Base-by-base conservation (phyloP, 305 asterid species). In the Stenogyne calaminthoides region DNA sequence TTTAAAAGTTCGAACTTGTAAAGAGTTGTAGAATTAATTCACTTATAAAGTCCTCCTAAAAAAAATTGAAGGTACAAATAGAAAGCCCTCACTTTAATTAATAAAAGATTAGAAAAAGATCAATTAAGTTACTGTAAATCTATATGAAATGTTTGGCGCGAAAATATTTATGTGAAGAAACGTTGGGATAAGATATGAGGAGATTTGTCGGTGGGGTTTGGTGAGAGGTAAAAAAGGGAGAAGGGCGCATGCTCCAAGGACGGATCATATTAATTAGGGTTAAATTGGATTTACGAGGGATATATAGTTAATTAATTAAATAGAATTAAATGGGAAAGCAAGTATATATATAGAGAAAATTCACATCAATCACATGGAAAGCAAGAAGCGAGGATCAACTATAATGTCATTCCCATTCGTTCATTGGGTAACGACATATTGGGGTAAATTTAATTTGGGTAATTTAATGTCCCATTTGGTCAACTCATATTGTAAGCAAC, bases 221-320 rank as follows among this genome's bases (percentile, higher is more conserved):
- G 39, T 63, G 20, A 32, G 59, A 52, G 37, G 56, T 2, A 62
- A 72, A 25, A 22, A 55, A 40, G 82, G 88, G 87, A 76, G 71
- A 79, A 82, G 78, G 59, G 44, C 87, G 94, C 91, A 90, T 84
- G 85, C 86, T 61, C 85, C 88, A 63, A 86, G 83, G 72, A 77
- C 87, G 90, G 93, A 88, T 90, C 91, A 73, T 54, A 77, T 75
- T 81, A 73, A 83, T 80, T 71, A 25, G n/a, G 51, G 44, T 51
- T 66, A 54, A 72, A 46, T 71, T 18, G 22, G 32, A 39, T 74
- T 61, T 42, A 7, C 32, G 11, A 56, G 22, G 42, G 15, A 6
- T 73, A n/a, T n/a, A n/a, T n/a, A 20, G 3, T 8, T 20, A 55
- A 44, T 22, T 8, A 15, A 18, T 7, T 1, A 52, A 6, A 10